Conservation (phyloP, 106 monocot genomes). For the Allium fistulosum region DNA sequence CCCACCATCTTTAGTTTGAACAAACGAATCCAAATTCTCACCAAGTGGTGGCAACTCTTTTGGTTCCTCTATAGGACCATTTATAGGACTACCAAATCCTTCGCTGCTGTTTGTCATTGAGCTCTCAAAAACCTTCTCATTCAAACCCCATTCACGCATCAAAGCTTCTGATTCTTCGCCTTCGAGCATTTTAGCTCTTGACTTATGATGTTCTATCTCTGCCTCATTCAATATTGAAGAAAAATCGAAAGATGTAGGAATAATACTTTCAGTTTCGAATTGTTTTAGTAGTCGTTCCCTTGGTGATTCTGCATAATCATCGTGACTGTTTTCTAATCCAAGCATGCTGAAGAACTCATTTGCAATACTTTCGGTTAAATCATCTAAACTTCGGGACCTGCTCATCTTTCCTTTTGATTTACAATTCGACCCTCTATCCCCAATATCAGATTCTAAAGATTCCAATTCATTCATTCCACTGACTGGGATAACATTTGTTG, state of each 20-base stretch:
- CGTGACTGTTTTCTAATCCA: conserved; percentile 66
- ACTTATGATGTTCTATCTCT: conserved; percentile 50
- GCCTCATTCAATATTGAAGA: conserved; percentile 36
- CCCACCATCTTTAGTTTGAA: conserved; percentile 84
- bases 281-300: conserved; percentile 62
- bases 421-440: conserved; percentile 15
- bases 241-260: conserved; percentile 36
- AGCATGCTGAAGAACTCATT: conserved; percentile 80
- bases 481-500: conserved; percentile 10
- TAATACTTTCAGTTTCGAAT: conserved; percentile 54
- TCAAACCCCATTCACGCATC: conserved; percentile 70
- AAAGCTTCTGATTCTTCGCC: conserved; percentile 76
- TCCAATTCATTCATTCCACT: conserved; percentile 22
- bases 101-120: conserved; percentile 41
- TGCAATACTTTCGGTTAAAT: conserved; percentile 51
- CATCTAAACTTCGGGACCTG: conserved; percentile 60
- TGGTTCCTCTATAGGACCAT: conserved; percentile 45
- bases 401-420: conserved; percentile 16
- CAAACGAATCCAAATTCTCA: conserved; percentile 62
- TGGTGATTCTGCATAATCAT: conserved; percentile 71
- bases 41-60: conserved; percentile 58
- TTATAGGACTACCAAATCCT: conserved; percentile 72
- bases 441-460: conserved; percentile 7
- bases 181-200: conserved; percentile 68
- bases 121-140: conserved; percentile 61